Evolutionary conservation across 1,139 yeast species (phyloP).

Genomic region (Taiozyma sp.): DNA sequence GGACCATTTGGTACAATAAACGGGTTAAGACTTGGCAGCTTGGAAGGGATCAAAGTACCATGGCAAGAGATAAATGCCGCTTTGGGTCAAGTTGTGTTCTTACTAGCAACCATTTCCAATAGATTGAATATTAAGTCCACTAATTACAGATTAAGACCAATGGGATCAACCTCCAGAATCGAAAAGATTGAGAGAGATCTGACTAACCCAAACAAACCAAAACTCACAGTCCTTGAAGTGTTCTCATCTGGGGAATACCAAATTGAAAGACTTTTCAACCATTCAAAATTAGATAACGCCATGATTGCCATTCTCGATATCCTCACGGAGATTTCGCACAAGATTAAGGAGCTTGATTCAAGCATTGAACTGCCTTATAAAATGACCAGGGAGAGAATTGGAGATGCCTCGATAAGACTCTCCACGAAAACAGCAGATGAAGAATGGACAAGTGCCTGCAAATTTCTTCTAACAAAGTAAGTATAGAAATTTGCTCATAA

Average conservation of each 20-base stretch:
- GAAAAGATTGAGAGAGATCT: constrained; percentile 46
- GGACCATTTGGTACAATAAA: constrained; percentile 87
- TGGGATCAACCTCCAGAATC: constrained; percentile 82
- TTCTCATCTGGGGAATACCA: constrained; percentile 25
- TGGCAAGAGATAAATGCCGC: constrained; percentile 96
- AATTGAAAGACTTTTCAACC: constrained; percentile 54
- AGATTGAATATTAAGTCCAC: constrained; percentile 51
- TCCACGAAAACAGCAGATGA: constrained; percentile 60
- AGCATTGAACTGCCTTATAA: constrained; percentile 71
- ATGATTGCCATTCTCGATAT: constrained; percentile 73
- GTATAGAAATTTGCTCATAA: not conserved
- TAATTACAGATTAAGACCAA: constrained; percentile 67
- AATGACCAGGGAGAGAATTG: constrained; percentile 63
- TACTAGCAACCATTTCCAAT: constrained; percentile 60
- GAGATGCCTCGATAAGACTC: constrained; percentile 70
- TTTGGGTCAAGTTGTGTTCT: constrained; percentile 74
- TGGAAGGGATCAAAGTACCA: constrained; percentile 55
- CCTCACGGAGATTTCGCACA: constrained; percentile 49
- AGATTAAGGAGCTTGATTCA: constrained; percentile 43
- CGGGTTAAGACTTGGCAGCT: constrained; percentile 71
- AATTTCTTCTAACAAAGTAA: constrained; percentile 63
- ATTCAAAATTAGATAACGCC: constrained; percentile 67
- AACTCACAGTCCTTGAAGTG: constrained; percentile 13
- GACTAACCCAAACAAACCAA: constrained; percentile 27
- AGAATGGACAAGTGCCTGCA: constrained; percentile 91